These are phyloP conservation scores for Claviceps lovelessii DNA, from an alignment of 2,329 filamentous ascomycete genomes.

Conservation along the genomic window DNA sequence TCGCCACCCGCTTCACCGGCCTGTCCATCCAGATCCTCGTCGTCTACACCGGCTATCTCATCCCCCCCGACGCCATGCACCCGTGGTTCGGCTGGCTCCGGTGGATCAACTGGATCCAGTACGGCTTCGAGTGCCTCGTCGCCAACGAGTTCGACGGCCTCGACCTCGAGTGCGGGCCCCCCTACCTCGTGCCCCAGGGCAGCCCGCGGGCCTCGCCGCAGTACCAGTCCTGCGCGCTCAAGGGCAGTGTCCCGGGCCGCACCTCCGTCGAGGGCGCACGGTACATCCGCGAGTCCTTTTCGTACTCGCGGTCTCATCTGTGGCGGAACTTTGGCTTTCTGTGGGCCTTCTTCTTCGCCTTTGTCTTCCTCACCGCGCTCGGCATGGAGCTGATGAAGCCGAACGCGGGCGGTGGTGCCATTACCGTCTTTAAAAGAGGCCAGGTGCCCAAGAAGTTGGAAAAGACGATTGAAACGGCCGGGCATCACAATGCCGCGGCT, in stretches of 20 bases:
- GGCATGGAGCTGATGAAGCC: constrained; percentile 54
- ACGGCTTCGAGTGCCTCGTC: constrained; percentile 53
- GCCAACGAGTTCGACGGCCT: constrained; percentile 47
- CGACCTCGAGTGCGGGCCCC: constrained; percentile 42
- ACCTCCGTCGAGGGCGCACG: constrained; percentile 36
- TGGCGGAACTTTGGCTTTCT: constrained; percentile 71
- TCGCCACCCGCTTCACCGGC: constrained; percentile 45
- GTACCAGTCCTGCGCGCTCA: constrained; percentile 40
- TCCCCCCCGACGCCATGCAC: constrained; percentile 41
- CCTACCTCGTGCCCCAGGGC: constrained; percentile 41
- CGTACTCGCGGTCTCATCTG: constrained; percentile 42
- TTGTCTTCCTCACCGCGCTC: constrained; percentile 55
- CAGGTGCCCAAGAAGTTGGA: constrained; percentile 46
- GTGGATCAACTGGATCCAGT: constrained; percentile 55
- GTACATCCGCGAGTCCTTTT: constrained; percentile 39
- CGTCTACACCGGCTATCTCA: constrained; percentile 54
- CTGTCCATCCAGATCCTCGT: constrained; percentile 47
- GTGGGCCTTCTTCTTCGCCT: constrained; percentile 60
- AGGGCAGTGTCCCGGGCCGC: constrained; percentile 30
- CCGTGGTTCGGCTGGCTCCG: constrained; percentile 53
- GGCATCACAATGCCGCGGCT: constrained; percentile 25
- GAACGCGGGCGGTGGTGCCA: constrained; percentile 43
- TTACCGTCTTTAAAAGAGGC: constrained; percentile 48
- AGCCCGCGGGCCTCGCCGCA: constrained; percentile 11
- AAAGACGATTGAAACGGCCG: constrained; percentile 39